A percentile compares a stretch with the other conserved stretches of the same genome.
Conservation (phyloP, 108 stramenopile genomes). For the Fragilariopsis cylindrus region DNA sequence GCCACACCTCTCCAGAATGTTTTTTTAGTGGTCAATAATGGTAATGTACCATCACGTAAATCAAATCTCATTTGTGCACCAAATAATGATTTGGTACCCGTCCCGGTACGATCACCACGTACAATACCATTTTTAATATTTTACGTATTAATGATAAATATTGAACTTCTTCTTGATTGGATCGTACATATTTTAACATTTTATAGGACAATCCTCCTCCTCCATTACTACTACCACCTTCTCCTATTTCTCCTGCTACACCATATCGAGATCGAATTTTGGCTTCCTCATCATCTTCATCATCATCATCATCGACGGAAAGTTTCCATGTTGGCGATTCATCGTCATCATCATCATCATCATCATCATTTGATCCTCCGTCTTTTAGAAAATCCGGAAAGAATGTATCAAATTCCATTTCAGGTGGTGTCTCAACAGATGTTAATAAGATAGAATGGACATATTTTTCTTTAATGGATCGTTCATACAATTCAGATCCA, state of each 20-base stretch:
- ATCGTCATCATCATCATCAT: constrained; percentile 32
- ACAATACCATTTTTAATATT: constrained; percentile 90
- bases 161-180: constrained; percentile 91
- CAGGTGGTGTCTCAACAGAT: constrained; percentile 57
- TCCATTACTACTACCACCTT: neutral
- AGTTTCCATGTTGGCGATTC: constrained; percentile 54
- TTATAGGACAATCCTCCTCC: constrained; percentile 51
- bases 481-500: constrained; percentile 86
- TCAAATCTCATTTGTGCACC: constrained; percentile 98
- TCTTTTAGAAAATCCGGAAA: constrained; percentile 58
- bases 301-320: no score
- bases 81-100: constrained; percentile 96
- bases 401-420: constrained; percentile 73
- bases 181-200: constrained; percentile 41
- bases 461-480: constrained; percentile 73
- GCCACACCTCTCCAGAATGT: constrained; percentile 99
- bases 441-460: constrained; percentile 75
- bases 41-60: constrained; percentile 88
- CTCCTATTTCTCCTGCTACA: constrained; percentile 16
- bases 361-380: constrained; percentile 22
- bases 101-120: constrained; percentile 99
- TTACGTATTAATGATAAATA: constrained; percentile 93
- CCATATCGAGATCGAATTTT: constrained; percentile 8
- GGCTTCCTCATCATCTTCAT: constrained; percentile 22
- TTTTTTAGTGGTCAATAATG: constrained; percentile 97